phyloP scores from a whole-genome alignment of 495 filamentous ascomycete genomes.

The Hypoxylon rickii region DNA sequence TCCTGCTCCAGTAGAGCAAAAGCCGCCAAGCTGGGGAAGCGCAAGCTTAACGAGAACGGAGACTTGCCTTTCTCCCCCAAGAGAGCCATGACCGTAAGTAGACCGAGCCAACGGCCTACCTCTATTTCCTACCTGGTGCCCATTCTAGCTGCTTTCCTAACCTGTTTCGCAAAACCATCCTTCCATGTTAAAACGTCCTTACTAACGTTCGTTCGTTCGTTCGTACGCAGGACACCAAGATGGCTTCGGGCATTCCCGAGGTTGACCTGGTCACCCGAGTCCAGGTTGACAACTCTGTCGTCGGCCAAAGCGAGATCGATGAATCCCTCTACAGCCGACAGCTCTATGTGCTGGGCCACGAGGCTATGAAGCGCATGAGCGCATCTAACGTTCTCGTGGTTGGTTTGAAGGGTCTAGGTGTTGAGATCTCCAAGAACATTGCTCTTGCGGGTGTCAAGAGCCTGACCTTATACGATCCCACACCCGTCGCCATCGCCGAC shows the following conservation, averaged over 20 bases:
- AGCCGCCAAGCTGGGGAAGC: slow-evolving; percentile 69
- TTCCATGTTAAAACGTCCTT: background rate
- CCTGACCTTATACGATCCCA: slow-evolving; percentile 83
- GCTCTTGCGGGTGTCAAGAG: slow-evolving; percentile 89
- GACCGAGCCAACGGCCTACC: background rate
- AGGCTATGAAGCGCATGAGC: slow-evolving; percentile 99
- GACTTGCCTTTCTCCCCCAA: slow-evolving; percentile 74
- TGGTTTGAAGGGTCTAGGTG: slow-evolving; percentile 90
- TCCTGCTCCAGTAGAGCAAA: slow-evolving; percentile 31
- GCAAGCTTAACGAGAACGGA: slow-evolving; percentile 81
- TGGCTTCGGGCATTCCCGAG: slow-evolving; percentile 47
- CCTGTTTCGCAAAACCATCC: background rate
- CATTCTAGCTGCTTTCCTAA: background rate
- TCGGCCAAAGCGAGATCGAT: slow-evolving; percentile 74
- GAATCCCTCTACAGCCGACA: slow-evolving; percentile 97
- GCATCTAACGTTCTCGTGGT: slow-evolving; percentile 93
- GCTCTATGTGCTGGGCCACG: slow-evolving; percentile 96
- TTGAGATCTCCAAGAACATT: slow-evolving; percentile 99
- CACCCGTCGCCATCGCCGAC: slow-evolving; percentile 79
- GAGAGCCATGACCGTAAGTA: slow-evolving; percentile 82
- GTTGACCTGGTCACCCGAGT: slow-evolving; percentile 74
- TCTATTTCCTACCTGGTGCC: too few relatives aligned
- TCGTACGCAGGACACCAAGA: slow-evolving; percentile 42
- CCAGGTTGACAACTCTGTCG: slow-evolving; percentile 74
- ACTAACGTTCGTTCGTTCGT: slow-evolving; percentile 32